Evolutionary conservation across 164 flowering plant species (phyloP).

Genomic region (Euptelea pleiosperma): DNA sequence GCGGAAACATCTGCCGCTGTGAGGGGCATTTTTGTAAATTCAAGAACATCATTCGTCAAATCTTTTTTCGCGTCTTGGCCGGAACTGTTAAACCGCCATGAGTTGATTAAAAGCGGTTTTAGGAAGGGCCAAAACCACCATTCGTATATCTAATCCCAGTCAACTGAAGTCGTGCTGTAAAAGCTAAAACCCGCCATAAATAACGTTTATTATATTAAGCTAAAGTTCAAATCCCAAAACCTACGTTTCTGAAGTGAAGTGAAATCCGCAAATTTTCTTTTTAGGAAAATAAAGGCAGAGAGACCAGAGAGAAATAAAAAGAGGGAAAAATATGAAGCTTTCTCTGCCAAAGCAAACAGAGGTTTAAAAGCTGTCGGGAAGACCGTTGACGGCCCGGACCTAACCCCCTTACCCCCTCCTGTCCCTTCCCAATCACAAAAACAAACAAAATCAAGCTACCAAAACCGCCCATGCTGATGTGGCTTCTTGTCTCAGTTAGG

Average conservation of each 20-base stretch:
- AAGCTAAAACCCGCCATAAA: slow-evolving; percentile 33
- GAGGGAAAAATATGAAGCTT: slow-evolving; percentile 2
- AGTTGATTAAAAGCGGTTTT: slow-evolving; percentile 13
- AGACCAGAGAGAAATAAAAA: slow-evolving; percentile 1
- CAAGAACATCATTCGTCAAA: no score
- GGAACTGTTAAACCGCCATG: no score
- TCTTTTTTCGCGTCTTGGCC: no score
- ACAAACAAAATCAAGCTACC: no score
- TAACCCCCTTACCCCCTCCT: no score
- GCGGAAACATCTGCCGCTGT: no score
- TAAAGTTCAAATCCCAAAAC: slow-evolving; percentile 32
- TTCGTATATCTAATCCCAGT: slow-evolving; percentile 25
- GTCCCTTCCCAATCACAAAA: neutral
- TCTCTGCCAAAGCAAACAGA: slow-evolving; percentile 31
- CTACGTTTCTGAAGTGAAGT: slow-evolving; percentile 22
- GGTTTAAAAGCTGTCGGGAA: slow-evolving; percentile 48
- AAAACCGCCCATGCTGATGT: no score
- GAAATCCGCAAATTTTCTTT: neutral
- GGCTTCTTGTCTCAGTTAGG: no score
- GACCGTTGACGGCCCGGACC: slow-evolving; percentile 49
- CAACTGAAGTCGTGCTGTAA: slow-evolving; percentile 41
- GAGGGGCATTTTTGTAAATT: no score
- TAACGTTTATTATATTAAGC: slow-evolving; percentile 22
- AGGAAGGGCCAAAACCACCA: slow-evolving; percentile 11
- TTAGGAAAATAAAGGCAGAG: neutral